Conservation (phyloP, 2,329 filamentous ascomycete species). For the Massarina eburnea region DNA sequence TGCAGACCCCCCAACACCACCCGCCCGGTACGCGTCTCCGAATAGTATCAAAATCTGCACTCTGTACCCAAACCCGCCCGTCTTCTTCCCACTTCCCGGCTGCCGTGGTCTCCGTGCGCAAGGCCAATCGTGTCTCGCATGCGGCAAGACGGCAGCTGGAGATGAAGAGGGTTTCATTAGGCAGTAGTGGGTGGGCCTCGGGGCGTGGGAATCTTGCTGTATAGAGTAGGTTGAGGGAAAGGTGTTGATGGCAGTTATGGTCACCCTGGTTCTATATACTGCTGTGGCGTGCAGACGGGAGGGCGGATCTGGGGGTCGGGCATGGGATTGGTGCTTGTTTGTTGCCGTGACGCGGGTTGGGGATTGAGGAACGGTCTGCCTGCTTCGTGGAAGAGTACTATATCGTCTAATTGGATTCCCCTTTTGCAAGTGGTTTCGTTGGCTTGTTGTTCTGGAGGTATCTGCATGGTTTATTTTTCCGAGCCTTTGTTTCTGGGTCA, state of each 20-base stretch:
- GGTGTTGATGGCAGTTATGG: conserved; percentile 24
- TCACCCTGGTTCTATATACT: conserved; percentile 21
- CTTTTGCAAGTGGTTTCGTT: too few relatives aligned
- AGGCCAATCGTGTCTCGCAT: background rate
- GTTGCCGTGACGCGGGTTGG: background rate
- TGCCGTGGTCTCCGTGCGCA: background rate
- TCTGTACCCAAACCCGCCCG: background rate
- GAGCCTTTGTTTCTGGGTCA: too few relatives aligned
- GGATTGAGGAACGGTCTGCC: too few relatives aligned
- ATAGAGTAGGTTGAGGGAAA: conserved; percentile 10
- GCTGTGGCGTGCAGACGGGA: conserved; percentile 1
- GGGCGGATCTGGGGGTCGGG: conserved; percentile 4
- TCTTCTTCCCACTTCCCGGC: background rate
- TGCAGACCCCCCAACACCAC: background rate
- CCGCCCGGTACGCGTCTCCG: background rate
- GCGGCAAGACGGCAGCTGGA: background rate
- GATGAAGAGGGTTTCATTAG: background rate
- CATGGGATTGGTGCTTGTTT: conserved; percentile 4
- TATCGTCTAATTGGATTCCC: too few relatives aligned
- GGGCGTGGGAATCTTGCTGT: conserved; percentile 9
- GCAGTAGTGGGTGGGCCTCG: background rate
- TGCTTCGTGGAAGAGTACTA: too few relatives aligned
- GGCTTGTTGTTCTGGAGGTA: too few relatives aligned
- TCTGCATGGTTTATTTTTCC: too few relatives aligned
- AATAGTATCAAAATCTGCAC: conserved; percentile 3